Percentiles rank a stretch among this genome's conserved stretches.
These are phyloP conservation scores for Solanum chmielewskii DNA, from an alignment of 257 asterid genomes.

Conservation along the genomic window DNA sequence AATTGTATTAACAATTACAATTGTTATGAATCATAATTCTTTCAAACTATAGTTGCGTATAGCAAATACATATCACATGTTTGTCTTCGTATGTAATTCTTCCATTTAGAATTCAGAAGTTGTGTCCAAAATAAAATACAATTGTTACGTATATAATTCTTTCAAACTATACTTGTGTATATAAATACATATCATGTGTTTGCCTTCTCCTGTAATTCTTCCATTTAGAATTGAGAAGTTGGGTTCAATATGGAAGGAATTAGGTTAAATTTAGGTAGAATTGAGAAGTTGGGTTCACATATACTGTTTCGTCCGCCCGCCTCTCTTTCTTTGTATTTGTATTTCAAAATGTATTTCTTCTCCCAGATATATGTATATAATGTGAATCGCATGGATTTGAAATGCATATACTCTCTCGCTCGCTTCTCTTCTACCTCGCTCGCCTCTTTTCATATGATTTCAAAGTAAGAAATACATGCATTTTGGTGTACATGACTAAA, in stretches of 20 bases:
- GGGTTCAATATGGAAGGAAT: background rate
- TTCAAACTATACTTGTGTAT: too few species aligned
- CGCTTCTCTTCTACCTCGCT: background rate
- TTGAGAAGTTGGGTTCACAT: too few species aligned
- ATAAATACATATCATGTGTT: too few species aligned
- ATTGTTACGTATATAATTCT: too few species aligned
- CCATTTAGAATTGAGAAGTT: too few species aligned
- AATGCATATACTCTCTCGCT: background rate
- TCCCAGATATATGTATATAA: too few species aligned
- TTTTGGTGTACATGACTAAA: background rate
- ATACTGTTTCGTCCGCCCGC: rapidly evolving
- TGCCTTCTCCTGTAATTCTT: too few species aligned
- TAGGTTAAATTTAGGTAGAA: background rate
- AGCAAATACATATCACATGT: background rate
- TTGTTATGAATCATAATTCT: background rate
- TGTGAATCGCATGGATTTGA: background rate
- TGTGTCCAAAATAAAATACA: background rate
- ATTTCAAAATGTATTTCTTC: background rate
- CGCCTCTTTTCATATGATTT: too few species aligned
- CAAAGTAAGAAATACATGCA: too few species aligned
- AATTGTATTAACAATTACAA: background rate
- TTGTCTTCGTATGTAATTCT: background rate
- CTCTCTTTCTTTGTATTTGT: background rate
- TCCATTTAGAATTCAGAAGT: background rate
- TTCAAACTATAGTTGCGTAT: background rate